Evolutionary conservation across 371 early-diverging fungal species (phyloP).

Genomic region (Mucor piriformis): DNA sequence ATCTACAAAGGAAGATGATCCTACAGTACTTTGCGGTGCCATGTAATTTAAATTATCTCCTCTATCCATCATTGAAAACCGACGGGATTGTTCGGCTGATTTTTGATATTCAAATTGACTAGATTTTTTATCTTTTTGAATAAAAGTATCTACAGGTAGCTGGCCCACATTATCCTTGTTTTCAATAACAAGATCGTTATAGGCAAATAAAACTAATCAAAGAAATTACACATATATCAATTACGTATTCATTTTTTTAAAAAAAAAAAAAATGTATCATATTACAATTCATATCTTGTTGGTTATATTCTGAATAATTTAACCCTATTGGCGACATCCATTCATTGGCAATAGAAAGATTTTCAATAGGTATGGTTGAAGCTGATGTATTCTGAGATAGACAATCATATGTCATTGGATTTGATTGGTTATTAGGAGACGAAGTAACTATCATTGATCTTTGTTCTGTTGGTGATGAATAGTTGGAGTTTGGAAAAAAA

Average conservation of each 20-base stretch:
- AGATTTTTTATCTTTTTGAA: background rate
- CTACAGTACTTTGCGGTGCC: background rate
- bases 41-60: background rate
- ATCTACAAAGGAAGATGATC: background rate
- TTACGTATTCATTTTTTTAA: background rate
- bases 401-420: background rate
- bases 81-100: constrained; percentile 14
- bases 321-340: constrained; percentile 7
- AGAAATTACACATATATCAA: constrained; percentile 1
- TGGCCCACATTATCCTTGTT: background rate
- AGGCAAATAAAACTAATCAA: background rate
- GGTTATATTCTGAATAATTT: background rate
- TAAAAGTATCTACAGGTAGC: background rate
- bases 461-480: background rate
- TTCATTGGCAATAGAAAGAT: constrained; percentile 6
- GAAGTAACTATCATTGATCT: background rate
- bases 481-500: background rate
- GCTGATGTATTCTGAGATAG: background rate
- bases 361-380: constrained; percentile 13
- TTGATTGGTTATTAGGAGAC: background rate
- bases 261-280: background rate
- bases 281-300: constrained; percentile 13
- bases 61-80: constrained; percentile 12
- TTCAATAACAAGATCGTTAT: background rate
- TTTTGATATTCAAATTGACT: background rate